phyloP scores from a whole-genome alignment of 2,329 filamentous ascomycete species.

The Myriosclerotinia duriaeana region DNA sequence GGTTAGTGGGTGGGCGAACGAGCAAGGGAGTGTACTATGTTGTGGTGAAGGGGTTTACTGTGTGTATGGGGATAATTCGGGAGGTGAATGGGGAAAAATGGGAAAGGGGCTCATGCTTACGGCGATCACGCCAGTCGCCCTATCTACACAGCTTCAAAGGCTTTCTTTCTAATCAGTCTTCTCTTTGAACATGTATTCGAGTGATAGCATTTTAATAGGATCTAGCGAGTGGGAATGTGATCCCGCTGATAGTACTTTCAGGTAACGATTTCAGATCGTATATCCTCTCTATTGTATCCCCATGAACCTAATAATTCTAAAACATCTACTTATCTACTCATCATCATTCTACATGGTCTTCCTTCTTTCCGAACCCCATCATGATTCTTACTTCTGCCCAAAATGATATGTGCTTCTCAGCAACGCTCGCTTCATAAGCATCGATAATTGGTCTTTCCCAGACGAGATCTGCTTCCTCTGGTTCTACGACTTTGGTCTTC shows the following conservation, averaged over 20 bases:
- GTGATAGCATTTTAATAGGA: background rate
- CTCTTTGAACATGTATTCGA: background rate
- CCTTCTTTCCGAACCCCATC: slow-evolving; percentile 32
- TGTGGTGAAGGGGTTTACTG: no score
- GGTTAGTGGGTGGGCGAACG: no score
- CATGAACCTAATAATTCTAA: background rate
- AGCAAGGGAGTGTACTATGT: no score
- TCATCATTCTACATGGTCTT: slow-evolving; percentile 25
- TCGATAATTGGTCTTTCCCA: slow-evolving; percentile 36
- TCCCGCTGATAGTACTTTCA: background rate
- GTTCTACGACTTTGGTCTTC: slow-evolving; percentile 52
- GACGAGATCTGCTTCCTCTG: slow-evolving; percentile 55
- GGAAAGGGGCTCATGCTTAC: no score
- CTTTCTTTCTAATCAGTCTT: background rate
- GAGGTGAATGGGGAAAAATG: no score
- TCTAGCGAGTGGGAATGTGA: background rate
- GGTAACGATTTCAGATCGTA: background rate
- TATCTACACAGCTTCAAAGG: background rate
- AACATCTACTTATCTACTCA: slow-evolving; percentile 21
- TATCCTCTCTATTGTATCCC: background rate
- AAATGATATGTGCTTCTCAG: slow-evolving; percentile 30
- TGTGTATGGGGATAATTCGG: no score
- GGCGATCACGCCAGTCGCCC: background rate
- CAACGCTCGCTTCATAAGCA: slow-evolving; percentile 32
- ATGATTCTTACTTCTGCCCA: slow-evolving; percentile 33